Evolutionary conservation across 441 rosid species (phyloP).

Genomic region (Rhodomyrtus psidioides): DNA sequence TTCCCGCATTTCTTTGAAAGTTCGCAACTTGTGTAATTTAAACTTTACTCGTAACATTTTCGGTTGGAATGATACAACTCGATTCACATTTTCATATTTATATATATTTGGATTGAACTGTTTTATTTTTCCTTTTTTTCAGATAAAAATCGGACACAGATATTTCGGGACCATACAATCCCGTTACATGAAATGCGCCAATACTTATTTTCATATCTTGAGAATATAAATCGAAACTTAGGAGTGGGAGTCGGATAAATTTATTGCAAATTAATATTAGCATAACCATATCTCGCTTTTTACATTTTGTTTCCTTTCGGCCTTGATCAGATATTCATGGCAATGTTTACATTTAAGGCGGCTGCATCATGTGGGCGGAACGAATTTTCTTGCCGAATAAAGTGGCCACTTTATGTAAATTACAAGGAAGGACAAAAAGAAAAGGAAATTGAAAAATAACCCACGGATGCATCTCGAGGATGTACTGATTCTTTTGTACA

Average conservation of each 20-base stretch:
- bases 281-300: not conserved
- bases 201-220: not conserved
- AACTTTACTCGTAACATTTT: not conserved
- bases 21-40: not conserved
- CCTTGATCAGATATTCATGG: not conserved
- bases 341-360: not conserved
- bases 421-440: not conserved
- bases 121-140: not conserved
- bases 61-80: accelerated
- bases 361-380: not conserved
- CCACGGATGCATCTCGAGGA: not conserved
- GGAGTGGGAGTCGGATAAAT: not conserved
- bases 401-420: not conserved
- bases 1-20: not conserved
- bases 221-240: not conserved
- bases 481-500: not conserved
- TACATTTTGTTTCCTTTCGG: not conserved
- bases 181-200: too few relatives aligned
- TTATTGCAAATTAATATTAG: not conserved
- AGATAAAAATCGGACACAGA: not conserved
- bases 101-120: too few relatives aligned
- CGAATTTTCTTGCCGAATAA: not conserved
- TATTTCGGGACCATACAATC: too few relatives aligned
- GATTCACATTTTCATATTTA: not conserved
- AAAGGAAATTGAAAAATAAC: not conserved